Evolutionary conservation across 345 rosid genomes (phyloP), one percentile per base, ranked within the genome.

Genomic region (Gossypium turneri): DNA sequence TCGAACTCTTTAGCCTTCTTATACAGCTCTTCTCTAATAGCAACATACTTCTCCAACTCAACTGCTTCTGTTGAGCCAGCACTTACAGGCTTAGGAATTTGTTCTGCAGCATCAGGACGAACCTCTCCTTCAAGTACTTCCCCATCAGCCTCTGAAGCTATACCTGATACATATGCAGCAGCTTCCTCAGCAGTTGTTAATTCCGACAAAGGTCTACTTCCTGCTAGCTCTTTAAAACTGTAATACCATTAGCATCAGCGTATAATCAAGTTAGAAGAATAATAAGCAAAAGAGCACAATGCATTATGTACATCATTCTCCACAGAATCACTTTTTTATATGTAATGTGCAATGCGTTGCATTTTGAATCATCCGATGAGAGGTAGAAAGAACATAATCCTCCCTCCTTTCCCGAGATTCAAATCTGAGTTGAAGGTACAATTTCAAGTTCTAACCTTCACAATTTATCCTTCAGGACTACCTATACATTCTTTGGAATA

Each of bases 1-100:
- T 95, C 99, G 34, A 91, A 90, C 92, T 93, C 99, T 90, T 91
- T 95, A 78, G 98, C 92, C 87, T 91, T 95, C 81, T 82, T 81
- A 85, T 89, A 93, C 77, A 88, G 81, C 86, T 90, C 98, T 85
- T 95, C 99, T 87, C 99, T 87, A 82, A 76, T 22, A 67, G 86
- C 83, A 19, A 91, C 80, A 82, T 89, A 95, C 88, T 87, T 95
- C 93, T 93, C 89, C 94, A 91, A 77, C 86, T 91, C 98, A 81
- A 93, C 93, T 55, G 93, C 90, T 77, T 90, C 98, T 85, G 91
- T 81, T 86, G 83, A 85, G 79, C 89, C 90, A 84, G 87, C 84
- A 90, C 73, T 85, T 79, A 60, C 90, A 85, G 87, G 84, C 81
- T 84, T 86, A 59, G 88, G 78, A 80, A 89, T 80, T 67, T 83